A percentile compares a stretch with the other conserved stretches of the same genome.
These are phyloP conservation scores for Coemansia sp. DNA, from an alignment of 192 early-diverging fungal species.

Conservation along the genomic window DNA sequence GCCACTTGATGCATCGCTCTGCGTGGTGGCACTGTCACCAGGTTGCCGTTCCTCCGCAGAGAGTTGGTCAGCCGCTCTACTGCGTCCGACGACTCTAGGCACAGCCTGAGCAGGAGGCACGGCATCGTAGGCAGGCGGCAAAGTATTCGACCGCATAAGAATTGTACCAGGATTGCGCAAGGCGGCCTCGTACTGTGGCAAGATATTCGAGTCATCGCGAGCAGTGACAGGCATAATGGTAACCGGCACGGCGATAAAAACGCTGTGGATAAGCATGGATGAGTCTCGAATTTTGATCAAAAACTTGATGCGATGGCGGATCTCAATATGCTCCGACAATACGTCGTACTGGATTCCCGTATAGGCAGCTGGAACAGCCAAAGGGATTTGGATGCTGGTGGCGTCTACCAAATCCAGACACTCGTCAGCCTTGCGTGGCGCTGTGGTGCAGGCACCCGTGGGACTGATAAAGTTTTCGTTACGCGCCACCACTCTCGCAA, in stretches of 20 bases:
- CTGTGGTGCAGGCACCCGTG: constrained; percentile 20
- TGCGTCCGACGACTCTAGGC: background rate
- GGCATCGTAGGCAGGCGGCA: constrained; percentile 48
- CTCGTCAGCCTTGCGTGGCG: constrained; percentile 18
- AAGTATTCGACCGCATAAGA: constrained; percentile 47
- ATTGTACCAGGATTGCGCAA: constrained; percentile 29
- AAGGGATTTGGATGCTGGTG: constrained; percentile 35
- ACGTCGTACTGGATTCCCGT: constrained; percentile 48
- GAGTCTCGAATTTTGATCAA: constrained; percentile 53
- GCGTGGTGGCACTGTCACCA: background rate
- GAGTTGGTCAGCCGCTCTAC: background rate
- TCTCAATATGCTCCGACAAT: constrained; percentile 46
- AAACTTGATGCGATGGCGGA: constrained; percentile 56
- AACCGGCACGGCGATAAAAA: constrained; percentile 58
- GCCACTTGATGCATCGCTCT: constrained; percentile 5
- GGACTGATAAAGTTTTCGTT: constrained; percentile 50
- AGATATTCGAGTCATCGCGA: constrained; percentile 40
- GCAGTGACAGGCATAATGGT: constrained; percentile 53
- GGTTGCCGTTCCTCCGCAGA: background rate
- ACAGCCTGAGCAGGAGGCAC: background rate
- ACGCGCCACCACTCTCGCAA: constrained; percentile 40
- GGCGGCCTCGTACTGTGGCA: constrained; percentile 53
- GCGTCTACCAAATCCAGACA: constrained; percentile 46
- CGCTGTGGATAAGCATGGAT: constrained; percentile 35
- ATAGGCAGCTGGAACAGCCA: constrained; percentile 42